phyloP scores from a whole-genome alignment of 768 basidiomycete genomes.

The Symmetrospora coprosmae region DNA sequence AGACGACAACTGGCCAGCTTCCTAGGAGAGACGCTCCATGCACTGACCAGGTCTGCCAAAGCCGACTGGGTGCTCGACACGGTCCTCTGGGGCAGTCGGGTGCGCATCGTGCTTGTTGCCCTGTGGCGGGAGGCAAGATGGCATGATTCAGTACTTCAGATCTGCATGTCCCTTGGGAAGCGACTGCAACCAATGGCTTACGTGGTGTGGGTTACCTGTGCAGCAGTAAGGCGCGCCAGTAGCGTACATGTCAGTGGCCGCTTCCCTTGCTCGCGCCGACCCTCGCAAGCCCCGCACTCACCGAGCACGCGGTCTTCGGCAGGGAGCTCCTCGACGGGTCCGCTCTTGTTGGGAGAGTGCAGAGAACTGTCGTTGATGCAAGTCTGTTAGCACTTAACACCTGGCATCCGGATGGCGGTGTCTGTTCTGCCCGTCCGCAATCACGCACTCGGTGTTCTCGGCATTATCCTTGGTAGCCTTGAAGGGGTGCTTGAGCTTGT shows the following conservation, averaged over 20 bases:
- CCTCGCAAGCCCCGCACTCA: background rate
- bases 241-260: background rate
- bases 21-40: no score
- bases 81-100: background rate
- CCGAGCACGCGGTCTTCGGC: background rate
- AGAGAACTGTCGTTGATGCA: background rate
- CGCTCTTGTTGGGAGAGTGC: background rate
- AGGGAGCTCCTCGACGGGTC: background rate
- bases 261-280: background rate
- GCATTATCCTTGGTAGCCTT: conserved; percentile 2
- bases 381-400: no score
- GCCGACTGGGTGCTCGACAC: conserved; percentile 1
- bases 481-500: background rate
- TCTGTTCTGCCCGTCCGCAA: background rate
- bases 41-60: background rate
- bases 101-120: conserved; percentile 6
- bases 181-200: no score
- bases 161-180: background rate
- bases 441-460: background rate
- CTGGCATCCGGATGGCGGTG: background rate
- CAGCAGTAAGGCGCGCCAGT: background rate
- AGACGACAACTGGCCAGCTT: no score
- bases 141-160: background rate
- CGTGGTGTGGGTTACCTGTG: conserved; percentile 8
- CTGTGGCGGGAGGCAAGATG: background rate